Evolutionary conservation across 345 rosid species (phyloP).

Genomic region (Acer campestre): DNA sequence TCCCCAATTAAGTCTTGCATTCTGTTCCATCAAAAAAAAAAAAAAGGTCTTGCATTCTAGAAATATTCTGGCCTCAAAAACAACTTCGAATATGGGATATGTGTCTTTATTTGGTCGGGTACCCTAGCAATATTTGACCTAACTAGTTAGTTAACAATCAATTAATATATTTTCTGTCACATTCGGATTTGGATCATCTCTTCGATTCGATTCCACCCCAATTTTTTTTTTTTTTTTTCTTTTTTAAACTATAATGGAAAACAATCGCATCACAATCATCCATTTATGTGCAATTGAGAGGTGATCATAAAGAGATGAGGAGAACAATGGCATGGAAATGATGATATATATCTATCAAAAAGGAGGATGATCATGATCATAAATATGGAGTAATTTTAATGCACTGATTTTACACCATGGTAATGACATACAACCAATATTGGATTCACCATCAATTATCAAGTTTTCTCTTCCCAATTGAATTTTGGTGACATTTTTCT

Average conservation of each 20-base stretch:
- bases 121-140: background rate
- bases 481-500: background rate
- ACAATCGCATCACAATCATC: no score
- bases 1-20: no score
- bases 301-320: no score
- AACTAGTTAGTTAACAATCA: background rate
- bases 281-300: no score
- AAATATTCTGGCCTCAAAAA: constrained; percentile 3
- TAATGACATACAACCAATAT: background rate
- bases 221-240: no score
- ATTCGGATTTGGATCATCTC: background rate
- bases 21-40: no score
- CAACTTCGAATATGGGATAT: constrained; percentile 3
- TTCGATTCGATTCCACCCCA: background rate
- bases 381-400: background rate
- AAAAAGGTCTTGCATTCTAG: no score
- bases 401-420: background rate
- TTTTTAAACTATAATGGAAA: no score
- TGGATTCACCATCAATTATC: background rate
- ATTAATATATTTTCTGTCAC: background rate
- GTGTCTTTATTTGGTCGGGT: background rate
- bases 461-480: background rate
- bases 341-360: background rate
- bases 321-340: background rate
- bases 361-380: background rate